Evolutionary conservation across 805 yeast species (phyloP), one percentile per base, ranked within the genome.

Genomic region (Phaffomyces antillensis): DNA sequence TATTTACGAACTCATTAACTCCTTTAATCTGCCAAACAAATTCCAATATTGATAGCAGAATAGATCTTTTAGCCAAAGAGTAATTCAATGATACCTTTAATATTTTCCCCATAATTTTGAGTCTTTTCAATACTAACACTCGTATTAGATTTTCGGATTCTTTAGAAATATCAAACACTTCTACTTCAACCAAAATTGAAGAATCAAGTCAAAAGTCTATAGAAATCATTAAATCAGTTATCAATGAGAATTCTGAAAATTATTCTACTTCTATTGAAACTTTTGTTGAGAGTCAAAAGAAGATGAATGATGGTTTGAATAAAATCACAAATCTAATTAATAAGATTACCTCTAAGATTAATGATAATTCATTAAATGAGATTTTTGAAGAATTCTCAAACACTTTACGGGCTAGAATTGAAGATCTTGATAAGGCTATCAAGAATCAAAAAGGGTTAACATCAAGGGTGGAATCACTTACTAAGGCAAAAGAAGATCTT

Each of bases 81-180:
- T 46, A 40, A 12, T 5, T 20, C n/a, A 32, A n/a, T 20, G 45
- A 42, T 58, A 31, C 51, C 55, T 3, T 46, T 55, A 4, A 56
- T 20, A 15, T 28, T 28, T 28, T 11, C 13, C 41, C 13, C 41
- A 52, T 35, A 56, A 52, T 53, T 20, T 62, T 59, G 23, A 36
- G 15, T 9, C 15, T 8, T 13, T 24, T 37, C 43, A 44, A 40
- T 46, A 40, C 49, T 46, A 46, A 46, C 46, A 16, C 15, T 24
- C 20, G 31, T 34, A 17, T 33, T 33, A 48, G 52, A 15, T 40
- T 51, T 6, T 40, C 55, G 9, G 61, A 63, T 2, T 50, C 55
- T 4, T 54, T 57, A 45, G 60, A 58, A 35, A 58, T 62, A 4
- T 59, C 59, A 37, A 55, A 44, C 37, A 60, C 51, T 11, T 62